phyloP scores from a whole-genome alignment of 1,284 basidiomycete genomes.

The Trichosporon faecale region DNA sequence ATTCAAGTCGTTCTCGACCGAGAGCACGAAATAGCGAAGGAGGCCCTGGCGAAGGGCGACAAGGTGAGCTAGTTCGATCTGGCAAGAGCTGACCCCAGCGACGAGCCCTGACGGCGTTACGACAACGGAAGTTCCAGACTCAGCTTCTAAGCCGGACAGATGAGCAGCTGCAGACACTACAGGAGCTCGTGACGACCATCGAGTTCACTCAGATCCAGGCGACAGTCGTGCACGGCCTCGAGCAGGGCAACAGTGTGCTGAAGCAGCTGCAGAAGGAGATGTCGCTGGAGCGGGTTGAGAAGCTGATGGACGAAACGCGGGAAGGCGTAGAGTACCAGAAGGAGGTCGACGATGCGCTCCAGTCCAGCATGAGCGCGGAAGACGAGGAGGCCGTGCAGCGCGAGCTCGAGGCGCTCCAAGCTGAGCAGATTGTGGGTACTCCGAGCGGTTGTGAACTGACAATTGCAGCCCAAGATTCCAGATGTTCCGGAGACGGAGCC shows the following conservation, averaged over 20 bases:
- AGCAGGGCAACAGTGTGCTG: conserved; percentile 88
- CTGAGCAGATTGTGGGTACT: conserved; percentile 54
- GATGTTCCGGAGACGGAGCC: conserved; percentile 34
- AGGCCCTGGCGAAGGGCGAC: conserved; percentile 73
- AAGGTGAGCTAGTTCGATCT: conserved; percentile 58
- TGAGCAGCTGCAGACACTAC: conserved; percentile 79
- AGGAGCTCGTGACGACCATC: conserved; percentile 88
- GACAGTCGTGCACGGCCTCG: conserved; percentile 84
- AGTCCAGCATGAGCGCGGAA: conserved; percentile 74
- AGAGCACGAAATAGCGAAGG: conserved; percentile 83
- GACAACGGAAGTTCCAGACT: conserved; percentile 91
- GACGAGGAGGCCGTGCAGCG: conserved; percentile 90
- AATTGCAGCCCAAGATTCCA: conserved; percentile 37
- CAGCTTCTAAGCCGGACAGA: conserved; percentile 83
- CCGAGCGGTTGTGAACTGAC: neutral
- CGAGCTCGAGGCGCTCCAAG: conserved; percentile 70
- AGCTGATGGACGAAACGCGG: conserved; percentile 81
- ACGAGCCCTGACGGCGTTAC: conserved; percentile 77
- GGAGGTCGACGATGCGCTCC: conserved; percentile 89
- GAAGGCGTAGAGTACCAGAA: conserved; percentile 89
- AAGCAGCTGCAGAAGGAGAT: conserved; percentile 92
- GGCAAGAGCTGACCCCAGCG: conserved; percentile 27
- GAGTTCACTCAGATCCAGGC: conserved; percentile 94
- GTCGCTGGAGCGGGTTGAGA: conserved; percentile 88
- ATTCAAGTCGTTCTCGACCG: conserved; percentile 80